Evolutionary conservation across 2,329 filamentous ascomycete genomes (phyloP), one percentile per base, ranked within the genome.

Genomic region (Akanthomyces dipterigenus): DNA sequence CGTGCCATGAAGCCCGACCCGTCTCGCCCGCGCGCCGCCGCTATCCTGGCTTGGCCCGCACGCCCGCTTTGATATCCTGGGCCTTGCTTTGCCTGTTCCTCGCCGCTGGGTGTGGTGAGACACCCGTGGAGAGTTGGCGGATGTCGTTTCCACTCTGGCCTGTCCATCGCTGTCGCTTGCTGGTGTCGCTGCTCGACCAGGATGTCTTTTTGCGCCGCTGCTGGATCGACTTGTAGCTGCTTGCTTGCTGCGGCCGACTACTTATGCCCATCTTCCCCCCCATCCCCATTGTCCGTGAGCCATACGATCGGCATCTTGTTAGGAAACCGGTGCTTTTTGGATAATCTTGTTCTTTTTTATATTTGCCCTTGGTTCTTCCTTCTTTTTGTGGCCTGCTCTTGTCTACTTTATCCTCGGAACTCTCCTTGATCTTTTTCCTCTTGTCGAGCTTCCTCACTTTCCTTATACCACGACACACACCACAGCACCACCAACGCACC

Each of bases 261-360:
- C 80, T 79, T 82, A 81, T 82, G 72, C 71, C 72, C 69, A 71
- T 72, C 69, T 72, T 67, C 72, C 77, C 78, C 78, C 76, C 70
- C 74, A 70, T 67, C 70, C 73, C 71, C 65, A 66, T 66, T 67
- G 63, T 67, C 62, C 68, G 67, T 70, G 74, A 69, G 70, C 72
- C 72, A 75, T 73, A 77, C 75, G 77, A 81, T 80, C 77, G 77
- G 75, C 77, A 80, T 69, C 76, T 72, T 73, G 67, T 76, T 78
- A 71, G 72, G 74, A 75, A 75, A 74, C 73, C 72, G 72, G 72
- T 71, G 68, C 65, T 68, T 68, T 67, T 69, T 67, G 73, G 72
- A 55, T 78, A 73, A 76, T 77, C 71, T 72, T 76, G 64, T 68
- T 66, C 75, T 76, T 73, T 73, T 75, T 76, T 75, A 72, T 76